Conservation (phyloP, 1,284 basidiomycete species). For the Hemileia vastatrix region DNA sequence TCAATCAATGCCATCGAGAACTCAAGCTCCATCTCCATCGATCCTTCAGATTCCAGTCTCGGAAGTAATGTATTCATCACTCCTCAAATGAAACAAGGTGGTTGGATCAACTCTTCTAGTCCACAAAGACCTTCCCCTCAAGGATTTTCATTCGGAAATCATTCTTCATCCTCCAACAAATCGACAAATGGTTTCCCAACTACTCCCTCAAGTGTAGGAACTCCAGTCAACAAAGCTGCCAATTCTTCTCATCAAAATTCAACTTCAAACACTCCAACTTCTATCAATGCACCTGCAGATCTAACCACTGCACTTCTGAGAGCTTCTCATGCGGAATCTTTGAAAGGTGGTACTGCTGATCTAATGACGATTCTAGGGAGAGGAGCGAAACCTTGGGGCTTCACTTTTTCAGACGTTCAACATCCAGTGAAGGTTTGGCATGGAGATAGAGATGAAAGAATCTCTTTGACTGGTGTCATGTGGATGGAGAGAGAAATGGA, state of each 20-base stretch:
- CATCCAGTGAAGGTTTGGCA: slow-evolving; percentile 79
- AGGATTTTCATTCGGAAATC: not conserved
- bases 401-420: slow-evolving; percentile 56
- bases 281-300: slow-evolving; percentile 24
- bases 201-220: slow-evolving; percentile 7
- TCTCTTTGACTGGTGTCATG: slow-evolving; percentile 66
- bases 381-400: slow-evolving; percentile 71
- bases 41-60: not conserved
- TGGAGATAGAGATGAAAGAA: slow-evolving; percentile 82
- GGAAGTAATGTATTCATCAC: not conserved
- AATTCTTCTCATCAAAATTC: not conserved
- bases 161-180: not conserved
- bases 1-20: not conserved
- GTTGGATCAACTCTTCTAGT: not conserved
- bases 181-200: not conserved
- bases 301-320: slow-evolving; percentile 65
- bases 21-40: not conserved
- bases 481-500: slow-evolving; percentile 84
- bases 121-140: not conserved
- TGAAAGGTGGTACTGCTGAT: slow-evolving; percentile 80
- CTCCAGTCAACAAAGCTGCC: slow-evolving; percentile 1
- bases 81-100: not conserved
- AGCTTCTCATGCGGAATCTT: slow-evolving; percentile 85
- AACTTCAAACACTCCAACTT: not conserved
- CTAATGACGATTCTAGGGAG: slow-evolving; percentile 80